phyloP scores from a whole-genome alignment of 2,329 filamentous ascomycete species.

The Colletotrichum echinochloae region DNA sequence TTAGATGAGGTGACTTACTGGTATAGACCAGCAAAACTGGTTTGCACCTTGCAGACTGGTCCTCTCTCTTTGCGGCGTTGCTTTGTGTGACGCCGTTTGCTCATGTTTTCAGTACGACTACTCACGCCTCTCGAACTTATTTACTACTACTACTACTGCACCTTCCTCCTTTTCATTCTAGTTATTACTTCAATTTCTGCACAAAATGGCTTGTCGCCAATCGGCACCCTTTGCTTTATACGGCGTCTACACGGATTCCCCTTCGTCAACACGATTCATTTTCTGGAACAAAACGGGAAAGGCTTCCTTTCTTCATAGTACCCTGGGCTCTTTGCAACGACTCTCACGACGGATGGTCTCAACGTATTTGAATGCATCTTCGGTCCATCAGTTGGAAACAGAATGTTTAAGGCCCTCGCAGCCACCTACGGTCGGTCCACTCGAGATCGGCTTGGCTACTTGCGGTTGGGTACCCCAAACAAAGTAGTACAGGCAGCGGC shows the following conservation, averaged over 20 bases:
- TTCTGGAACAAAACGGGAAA: constrained; percentile 45
- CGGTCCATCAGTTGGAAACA: constrained; percentile 31
- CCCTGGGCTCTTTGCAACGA: constrained; percentile 40
- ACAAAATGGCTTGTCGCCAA: constrained; percentile 40
- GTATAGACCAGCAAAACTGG: not conserved
- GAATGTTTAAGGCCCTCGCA: constrained; percentile 26
- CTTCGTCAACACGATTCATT: constrained; percentile 45
- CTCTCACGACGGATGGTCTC: constrained; percentile 40
- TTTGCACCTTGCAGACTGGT: constrained; percentile 5
- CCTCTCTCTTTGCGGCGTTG: not conserved
- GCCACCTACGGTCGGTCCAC: constrained; percentile 11
- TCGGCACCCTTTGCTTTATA: constrained; percentile 42
- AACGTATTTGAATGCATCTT: constrained; percentile 38
- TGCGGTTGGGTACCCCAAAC: not conserved
- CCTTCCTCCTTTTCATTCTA: constrained; percentile 28
- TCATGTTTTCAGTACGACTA: constrained; percentile 34
- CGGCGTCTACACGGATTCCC: constrained; percentile 47
- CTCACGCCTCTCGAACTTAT: constrained; percentile 20
- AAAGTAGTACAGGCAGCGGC: constrained; percentile 2
- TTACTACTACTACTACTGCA: constrained; percentile 17
- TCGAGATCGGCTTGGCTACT: not conserved
- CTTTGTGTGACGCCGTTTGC: constrained; percentile 15
- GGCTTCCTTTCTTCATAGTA: constrained; percentile 40
- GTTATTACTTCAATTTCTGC: constrained; percentile 36
- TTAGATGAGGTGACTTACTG: constrained; percentile 11